Evolutionary conservation across 495 filamentous ascomycete genomes (phyloP).

Genomic region (Niebla homalea): DNA sequence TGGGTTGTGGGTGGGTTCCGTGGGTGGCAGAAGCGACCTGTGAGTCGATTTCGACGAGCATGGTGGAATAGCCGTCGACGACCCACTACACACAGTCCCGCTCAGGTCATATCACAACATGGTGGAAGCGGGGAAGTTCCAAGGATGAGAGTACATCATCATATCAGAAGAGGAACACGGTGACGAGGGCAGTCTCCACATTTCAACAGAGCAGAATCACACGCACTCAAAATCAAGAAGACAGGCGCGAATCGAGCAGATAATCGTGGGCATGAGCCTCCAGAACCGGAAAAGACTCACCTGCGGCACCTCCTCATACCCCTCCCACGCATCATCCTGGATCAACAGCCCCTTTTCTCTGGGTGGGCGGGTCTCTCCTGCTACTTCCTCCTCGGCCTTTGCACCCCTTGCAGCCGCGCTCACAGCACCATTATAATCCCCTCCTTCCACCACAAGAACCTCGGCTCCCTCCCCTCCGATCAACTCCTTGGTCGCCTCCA

Average conservation of each 20-base stretch:
- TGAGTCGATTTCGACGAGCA: slow-evolving; percentile 48
- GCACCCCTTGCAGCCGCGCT: slow-evolving; percentile 27
- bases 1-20: slow-evolving; percentile 6
- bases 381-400: slow-evolving; percentile 13
- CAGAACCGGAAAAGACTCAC: slow-evolving; percentile 16
- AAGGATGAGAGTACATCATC: no score
- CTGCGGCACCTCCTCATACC: slow-evolving; percentile 46
- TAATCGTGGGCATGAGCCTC: no score
- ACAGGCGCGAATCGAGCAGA: no score
- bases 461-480: slow-evolving; percentile 46
- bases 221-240: no score
- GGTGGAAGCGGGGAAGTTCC: no score
- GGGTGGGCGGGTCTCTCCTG: no score
- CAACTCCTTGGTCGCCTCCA: slow-evolving; percentile 31
- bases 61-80: slow-evolving; percentile 57
- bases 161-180: no score
- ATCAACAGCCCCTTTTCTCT: slow-evolving; percentile 37
- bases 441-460: slow-evolving; percentile 33
- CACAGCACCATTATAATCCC: slow-evolving; percentile 49
- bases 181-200: no score
- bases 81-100: slow-evolving; percentile 37
- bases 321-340: slow-evolving; percentile 49
- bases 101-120: neutral
- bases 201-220: no score
- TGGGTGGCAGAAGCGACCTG: slow-evolving; percentile 25